Base-by-base conservation (phyloP, 805 yeast genomes). In the Vanderwaltozyma verrucispora region DNA sequence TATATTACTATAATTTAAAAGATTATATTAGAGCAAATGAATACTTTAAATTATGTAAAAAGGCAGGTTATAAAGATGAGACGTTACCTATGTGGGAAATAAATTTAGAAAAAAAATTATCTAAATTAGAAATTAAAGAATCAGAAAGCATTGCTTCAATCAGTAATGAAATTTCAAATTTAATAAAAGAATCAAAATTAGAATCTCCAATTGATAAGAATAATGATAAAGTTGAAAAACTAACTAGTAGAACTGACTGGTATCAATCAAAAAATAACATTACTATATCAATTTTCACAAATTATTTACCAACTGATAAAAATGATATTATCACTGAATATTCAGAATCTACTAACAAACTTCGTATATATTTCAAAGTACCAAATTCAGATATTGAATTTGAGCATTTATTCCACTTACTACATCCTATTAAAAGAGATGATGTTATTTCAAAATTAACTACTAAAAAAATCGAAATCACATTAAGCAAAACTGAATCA, bases 381-480 rank as follows among this genome's bases (percentile, higher is more conserved):
- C 37, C 46, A n/a, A 32, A 18, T 1, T 54, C 64, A 1, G 65
- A 67, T 5, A 65, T 81, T 2, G 78, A 74, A 43, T 84, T 78
- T 56, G 67, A 63, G 41, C 83, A 75, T 48, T 57, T 61, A 33
- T 74, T 73, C 9, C 77, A 74, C 2, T 60, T 84, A 26, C 70
- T 54, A 37, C 71, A 65, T 12, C 62, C 58, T 16, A 75, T 89
- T 21, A 70, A 61, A 20, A 63, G 76, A 1, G 54, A 51, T 0
- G 45, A 60, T 16, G 70, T 79, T 1, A 50, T 63, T 0, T 73
- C 57, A 47, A 67, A 63, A 11, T 71, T 87, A 2, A 77, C 73
- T 49, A 64, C 79, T 1, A 81, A 92, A 16, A 89, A 89, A 50
- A 47, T 89, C 3, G 96, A 89, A 56, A 53, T 87, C 8, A 56